Evolutionary conservation across 805 yeast genomes (phyloP).

Genomic region (Metschnikowia shivogae): DNA sequence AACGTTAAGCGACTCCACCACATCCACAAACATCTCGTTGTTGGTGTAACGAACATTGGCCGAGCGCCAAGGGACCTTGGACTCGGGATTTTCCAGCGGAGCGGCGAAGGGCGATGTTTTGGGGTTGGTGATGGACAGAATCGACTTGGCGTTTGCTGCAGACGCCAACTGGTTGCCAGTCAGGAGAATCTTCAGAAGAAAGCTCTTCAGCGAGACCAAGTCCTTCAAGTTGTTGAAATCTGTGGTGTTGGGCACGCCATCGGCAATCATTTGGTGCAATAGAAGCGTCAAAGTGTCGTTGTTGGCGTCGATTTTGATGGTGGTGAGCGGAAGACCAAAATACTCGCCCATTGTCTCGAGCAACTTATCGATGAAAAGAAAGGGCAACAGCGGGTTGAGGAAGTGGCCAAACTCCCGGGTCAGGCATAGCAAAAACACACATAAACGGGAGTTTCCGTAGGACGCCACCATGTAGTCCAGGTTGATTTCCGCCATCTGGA

Average conservation of each 20-base stretch:
- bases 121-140: conserved; percentile 16
- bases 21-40: conserved; percentile 84
- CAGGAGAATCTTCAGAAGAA: conserved; percentile 49
- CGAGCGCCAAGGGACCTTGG: conserved; percentile 71
- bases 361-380: conserved; percentile 48
- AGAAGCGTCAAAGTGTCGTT: conserved; percentile 67
- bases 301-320: conserved; percentile 60
- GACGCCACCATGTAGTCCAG: conserved; percentile 26
- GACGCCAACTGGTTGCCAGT: conserved; percentile 33
- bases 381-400: conserved; percentile 51
- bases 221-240: conserved; percentile 70
- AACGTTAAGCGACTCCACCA: conserved; percentile 61
- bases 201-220: conserved; percentile 60
- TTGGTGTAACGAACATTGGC: conserved; percentile 65
- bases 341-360: conserved; percentile 53
- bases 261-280: conserved; percentile 74
- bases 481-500: conserved; percentile 29
- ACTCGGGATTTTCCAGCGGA: conserved; percentile 8
- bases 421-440: conserved; percentile 27
- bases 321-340: conserved; percentile 52
- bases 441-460: conserved; percentile 21
- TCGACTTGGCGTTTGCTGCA: conserved; percentile 21
- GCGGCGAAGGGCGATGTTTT: conserved; percentile 3
- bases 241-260: conserved; percentile 66
- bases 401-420: conserved; percentile 6